Evolutionary conservation across 1,284 basidiomycete genomes (phyloP), one percentile per base, ranked within the genome.

Genomic region (Pseudozyma thailandica): DNA sequence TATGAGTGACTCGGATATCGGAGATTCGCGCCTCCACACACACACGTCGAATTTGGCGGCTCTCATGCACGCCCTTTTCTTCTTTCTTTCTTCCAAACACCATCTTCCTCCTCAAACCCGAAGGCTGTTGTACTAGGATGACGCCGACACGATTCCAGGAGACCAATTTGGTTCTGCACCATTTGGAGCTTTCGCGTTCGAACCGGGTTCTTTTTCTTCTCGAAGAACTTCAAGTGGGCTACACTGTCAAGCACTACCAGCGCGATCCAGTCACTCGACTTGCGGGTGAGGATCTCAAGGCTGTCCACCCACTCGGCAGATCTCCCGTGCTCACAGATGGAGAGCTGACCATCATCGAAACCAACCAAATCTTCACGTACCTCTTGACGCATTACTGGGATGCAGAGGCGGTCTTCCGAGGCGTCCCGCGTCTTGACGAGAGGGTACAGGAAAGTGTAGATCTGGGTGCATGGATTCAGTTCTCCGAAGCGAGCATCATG

Each of bases 271-370:
- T 61, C 43, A 71, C 68, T 2, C 56, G 57, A 7, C 44, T 65
- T 3, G 61, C 68, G 1, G 61, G 62, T 13, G 35, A 49, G 13
- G 68, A 71, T 38, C 68, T 71, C 23, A 65, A 61, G 30, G 45
- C 41, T 8, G 23, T 65, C 2, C 68, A 71, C 25, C 57, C 68
- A 3, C 68, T 71, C n/a, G 68, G 68, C 3, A 52, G 68, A 6
- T 71, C 68, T 2, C 68, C 68, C 18, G 62, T 71, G 0, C 50
- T 71, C 7, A 58, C 58, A 13, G 68, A 71, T 28, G 61, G 55
- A 10, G 23, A 30, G 0, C 37, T 71, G 3, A 65, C 57, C 26
- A 61, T 71, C 30, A 61, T 61, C 49, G 68, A 71, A 20, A 61
- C 61, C 2, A 65, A 58, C 21, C 53, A 58, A 8, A 71, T 71